These are phyloP conservation scores for Trametes pubescens DNA, from an alignment of 1,284 basidiomycete species.

Conservation along the genomic window DNA sequence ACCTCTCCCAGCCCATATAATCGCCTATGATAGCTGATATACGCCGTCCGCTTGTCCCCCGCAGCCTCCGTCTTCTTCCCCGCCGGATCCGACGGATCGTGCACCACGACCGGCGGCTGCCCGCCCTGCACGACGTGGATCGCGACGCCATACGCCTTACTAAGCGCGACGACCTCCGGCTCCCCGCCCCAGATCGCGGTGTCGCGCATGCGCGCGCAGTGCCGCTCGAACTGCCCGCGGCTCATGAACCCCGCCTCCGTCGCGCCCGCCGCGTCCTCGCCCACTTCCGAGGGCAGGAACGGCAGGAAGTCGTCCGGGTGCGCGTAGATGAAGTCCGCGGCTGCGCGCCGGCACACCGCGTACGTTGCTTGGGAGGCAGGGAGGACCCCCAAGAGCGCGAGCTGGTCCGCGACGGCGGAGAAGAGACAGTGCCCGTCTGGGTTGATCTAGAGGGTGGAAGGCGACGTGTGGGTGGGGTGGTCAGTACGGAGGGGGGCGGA, in stretches of 20 bases:
- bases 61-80: conserved; percentile 43
- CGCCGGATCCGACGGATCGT: conserved; percentile 68
- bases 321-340: conserved; percentile 83
- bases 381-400: conserved; percentile 68
- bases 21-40: conserved; percentile 90
- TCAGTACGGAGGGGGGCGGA: not conserved
- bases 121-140: conserved; percentile 94
- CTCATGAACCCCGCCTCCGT: conserved; percentile 77
- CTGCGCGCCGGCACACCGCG: conserved; percentile 68
- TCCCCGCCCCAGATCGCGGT: conserved; percentile 97
- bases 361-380: conserved; percentile 66
- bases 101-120: conserved; percentile 84
- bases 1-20: conserved; percentile 97
- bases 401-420: conserved; percentile 92
- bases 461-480: not conserved
- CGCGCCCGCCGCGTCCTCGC: conserved; percentile 80
- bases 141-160: conserved; percentile 83
- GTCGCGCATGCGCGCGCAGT: conserved; percentile 83
- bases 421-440: conserved; percentile 97
- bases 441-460: conserved; percentile 67
- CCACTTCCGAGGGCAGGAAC: conserved; percentile 83
- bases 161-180: conserved; percentile 94
- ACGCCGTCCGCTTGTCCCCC: conserved; percentile 58
- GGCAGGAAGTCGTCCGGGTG: conserved; percentile 95
- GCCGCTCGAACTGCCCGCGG: conserved; percentile 72